Evolutionary conservation across 768 basidiomycete genomes (phyloP).

Genomic region (Sarcomyxa edulis): DNA sequence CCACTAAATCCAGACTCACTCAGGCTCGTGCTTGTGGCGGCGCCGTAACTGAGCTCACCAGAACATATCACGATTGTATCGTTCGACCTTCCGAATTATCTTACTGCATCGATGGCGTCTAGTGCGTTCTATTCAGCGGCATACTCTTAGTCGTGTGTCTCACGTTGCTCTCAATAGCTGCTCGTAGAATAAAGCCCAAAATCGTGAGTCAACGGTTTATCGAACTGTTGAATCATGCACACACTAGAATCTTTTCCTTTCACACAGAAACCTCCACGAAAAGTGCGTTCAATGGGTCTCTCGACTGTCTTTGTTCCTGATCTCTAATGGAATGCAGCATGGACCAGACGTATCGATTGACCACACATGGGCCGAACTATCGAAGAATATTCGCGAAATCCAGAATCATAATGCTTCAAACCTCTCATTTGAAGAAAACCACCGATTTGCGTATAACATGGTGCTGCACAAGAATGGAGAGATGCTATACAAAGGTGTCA

Average conservation of each 20-base stretch:
- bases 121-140: too few species aligned
- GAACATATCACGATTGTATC: too few species aligned
- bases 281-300: constrained; percentile 21
- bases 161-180: constrained; percentile 16
- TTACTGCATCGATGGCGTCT: too few species aligned
- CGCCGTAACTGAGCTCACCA: too few species aligned
- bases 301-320: background rate
- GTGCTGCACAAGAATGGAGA: constrained; percentile 84
- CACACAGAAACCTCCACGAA: constrained; percentile 42
- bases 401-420: constrained; percentile 89
- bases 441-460: constrained; percentile 92
- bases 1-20: too few species aligned
- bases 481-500: constrained; percentile 83
- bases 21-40: too few species aligned
- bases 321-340: constrained; percentile 38
- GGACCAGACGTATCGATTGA: constrained; percentile 73
- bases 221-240: background rate
- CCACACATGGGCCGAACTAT: constrained; percentile 77
- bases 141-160: too few species aligned
- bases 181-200: constrained; percentile 35
- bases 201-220: constrained; percentile 32
- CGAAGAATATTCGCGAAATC: constrained; percentile 88
- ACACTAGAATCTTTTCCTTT: background rate
- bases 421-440: constrained; percentile 90
- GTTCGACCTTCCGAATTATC: too few species aligned